Conservation (phyloP, 2,329 filamentous ascomycete species). For the Cladorrhinum sp. region DNA sequence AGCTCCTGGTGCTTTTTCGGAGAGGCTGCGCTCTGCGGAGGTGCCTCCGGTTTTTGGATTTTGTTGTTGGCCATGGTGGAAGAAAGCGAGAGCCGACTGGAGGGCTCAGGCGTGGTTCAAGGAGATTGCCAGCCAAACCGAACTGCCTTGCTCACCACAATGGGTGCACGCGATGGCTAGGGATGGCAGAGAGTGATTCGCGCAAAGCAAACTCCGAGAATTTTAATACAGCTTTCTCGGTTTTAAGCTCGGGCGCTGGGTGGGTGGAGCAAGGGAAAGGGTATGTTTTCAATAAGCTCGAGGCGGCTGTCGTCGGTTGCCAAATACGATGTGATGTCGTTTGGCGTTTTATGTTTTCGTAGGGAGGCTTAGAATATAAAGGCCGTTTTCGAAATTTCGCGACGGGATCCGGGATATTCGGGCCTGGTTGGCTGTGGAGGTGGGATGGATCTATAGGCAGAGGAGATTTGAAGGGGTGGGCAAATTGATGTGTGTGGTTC, state of each 20-base stretch:
- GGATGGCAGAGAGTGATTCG: neutral
- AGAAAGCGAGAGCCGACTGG: neutral
- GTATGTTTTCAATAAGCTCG: neutral
- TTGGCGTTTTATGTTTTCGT: neutral
- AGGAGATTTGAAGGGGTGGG: neutral
- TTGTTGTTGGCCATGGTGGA: conserved; percentile 19
- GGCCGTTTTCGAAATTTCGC: neutral
- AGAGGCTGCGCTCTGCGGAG: conserved; percentile 28
- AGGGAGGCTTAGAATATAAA: neutral
- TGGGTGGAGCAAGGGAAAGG: neutral
- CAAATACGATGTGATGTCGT: neutral
- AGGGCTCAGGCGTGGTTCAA: neutral
- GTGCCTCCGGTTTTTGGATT: conserved; percentile 17
- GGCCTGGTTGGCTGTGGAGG: neutral
- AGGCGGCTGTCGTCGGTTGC: neutral
- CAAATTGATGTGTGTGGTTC: neutral
- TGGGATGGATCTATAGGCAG: neutral
- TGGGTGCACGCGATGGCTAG: neutral
- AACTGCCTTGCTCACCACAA: neutral
- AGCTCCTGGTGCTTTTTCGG: conserved; percentile 48
- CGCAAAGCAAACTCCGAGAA: neutral
- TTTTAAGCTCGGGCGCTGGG: neutral
- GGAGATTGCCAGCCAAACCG: neutral
- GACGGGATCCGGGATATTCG: neutral
- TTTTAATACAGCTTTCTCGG: neutral